phyloP scores from a whole-genome alignment of 176 grass and related monocot species.

The Carex parvula region DNA sequence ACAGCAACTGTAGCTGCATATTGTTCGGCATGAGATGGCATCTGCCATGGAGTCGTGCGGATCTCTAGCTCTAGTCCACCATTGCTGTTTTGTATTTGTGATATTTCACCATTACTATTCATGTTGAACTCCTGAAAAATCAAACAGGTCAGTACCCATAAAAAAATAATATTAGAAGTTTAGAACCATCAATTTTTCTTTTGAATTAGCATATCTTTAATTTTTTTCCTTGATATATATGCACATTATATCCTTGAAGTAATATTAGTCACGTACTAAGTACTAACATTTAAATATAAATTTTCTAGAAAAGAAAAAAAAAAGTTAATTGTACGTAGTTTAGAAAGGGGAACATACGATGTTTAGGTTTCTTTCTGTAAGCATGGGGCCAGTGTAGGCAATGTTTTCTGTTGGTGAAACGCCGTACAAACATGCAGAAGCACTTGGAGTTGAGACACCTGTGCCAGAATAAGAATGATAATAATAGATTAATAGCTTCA shows the following conservation, averaged over 20 bases:
- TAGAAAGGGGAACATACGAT: conserved; percentile 12
- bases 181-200: not conserved
- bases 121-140: conserved; percentile 25
- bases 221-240: not conserved
- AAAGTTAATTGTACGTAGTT: not conserved
- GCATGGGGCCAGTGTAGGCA: conserved; percentile 20
- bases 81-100: conserved; percentile 2
- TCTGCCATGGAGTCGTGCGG: not conserved
- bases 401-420: conserved; percentile 25
- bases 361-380: conserved; percentile 31
- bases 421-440: conserved; percentile 29
- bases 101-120: conserved; percentile 4
- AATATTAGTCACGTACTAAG: no score
- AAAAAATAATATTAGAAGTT: not conserved
- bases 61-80: not conserved
- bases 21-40: not conserved
- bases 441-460: conserved; percentile 4
- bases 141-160: not conserved
- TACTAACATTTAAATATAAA: not conserved
- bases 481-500: not conserved
- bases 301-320: not conserved
- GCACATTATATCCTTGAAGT: not conserved
- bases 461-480: not conserved
- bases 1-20: conserved; percentile 11
- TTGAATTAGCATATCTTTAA: not conserved